phyloP scores from a whole-genome alignment of 768 basidiomycete species.

The Lactifluus subvellereus region DNA sequence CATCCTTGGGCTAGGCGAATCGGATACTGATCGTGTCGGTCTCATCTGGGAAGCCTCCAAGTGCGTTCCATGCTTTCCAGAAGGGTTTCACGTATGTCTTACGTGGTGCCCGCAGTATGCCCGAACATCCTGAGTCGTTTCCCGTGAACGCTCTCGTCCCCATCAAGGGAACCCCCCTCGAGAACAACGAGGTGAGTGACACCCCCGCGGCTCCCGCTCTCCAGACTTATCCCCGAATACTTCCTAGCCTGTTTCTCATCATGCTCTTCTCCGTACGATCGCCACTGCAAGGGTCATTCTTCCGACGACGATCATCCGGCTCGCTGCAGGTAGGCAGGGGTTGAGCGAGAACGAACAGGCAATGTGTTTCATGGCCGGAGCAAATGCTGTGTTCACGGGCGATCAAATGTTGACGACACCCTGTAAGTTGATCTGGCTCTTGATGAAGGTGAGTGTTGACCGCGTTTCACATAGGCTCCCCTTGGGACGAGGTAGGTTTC shows the following conservation, averaged over 20 bases:
- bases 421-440: conserved; percentile 47
- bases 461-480: conserved; percentile 51
- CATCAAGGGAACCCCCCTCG: conserved; percentile 90
- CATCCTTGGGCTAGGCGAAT: conserved; percentile 90
- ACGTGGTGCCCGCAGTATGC: conserved; percentile 50
- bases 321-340: conserved; percentile 89
- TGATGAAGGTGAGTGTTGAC: conserved; percentile 7
- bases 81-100: not conserved
- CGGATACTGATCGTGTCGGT: conserved; percentile 84
- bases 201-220: not conserved
- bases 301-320: conserved; percentile 87
- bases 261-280: conserved; percentile 86
- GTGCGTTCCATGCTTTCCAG: conserved; percentile 42
- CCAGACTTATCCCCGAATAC: not conserved
- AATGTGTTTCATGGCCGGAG: conserved; percentile 98
- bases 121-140: conserved; percentile 97
- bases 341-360: conserved; percentile 89
- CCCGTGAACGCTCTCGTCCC: conserved; percentile 97
- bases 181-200: conserved; percentile 70
- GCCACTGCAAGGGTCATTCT: conserved; percentile 91
- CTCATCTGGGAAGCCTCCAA: conserved; percentile 90
- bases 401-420: conserved; percentile 97
- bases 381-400: conserved; percentile 98
- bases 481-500: conserved; percentile 80
- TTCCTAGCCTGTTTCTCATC: conserved; percentile 67